These are phyloP conservation scores for Aspergillus versicolor DNA, from an alignment of 2,329 filamentous ascomycete genomes.

Conservation along the genomic window DNA sequence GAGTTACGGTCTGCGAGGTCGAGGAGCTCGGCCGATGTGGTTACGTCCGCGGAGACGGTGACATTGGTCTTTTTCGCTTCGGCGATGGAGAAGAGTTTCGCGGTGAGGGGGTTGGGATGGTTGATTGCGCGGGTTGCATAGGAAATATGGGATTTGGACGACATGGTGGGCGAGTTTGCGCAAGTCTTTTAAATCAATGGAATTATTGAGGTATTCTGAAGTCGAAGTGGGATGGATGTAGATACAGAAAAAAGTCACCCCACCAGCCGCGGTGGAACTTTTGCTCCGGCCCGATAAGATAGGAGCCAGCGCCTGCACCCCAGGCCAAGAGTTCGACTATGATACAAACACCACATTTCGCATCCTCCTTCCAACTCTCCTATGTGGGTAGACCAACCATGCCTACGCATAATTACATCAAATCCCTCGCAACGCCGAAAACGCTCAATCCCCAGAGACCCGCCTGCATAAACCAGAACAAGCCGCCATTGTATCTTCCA, in stretches of 20 bases:
- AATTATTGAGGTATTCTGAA: neutral
- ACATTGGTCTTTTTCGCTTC: slow-evolving; percentile 50
- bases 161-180: slow-evolving; percentile 32
- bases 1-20: slow-evolving; percentile 48
- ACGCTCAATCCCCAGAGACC: slow-evolving; percentile 40
- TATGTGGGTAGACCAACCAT: neutral
- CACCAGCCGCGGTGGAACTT: slow-evolving; percentile 6
- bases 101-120: slow-evolving; percentile 46
- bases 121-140: slow-evolving; percentile 40
- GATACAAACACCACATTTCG: neutral
- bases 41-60: slow-evolving; percentile 50
- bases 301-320: neutral
- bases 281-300: slow-evolving; percentile 11
- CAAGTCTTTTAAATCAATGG: slow-evolving; percentile 6
- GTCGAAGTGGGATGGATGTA: neutral
- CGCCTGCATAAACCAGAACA: slow-evolving; percentile 42
- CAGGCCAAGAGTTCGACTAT: neutral
- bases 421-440: slow-evolving; percentile 35
- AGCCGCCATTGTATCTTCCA: slow-evolving; percentile 35
- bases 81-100: slow-evolving; percentile 46
- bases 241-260: neutral
- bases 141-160: slow-evolving; percentile 43
- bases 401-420: slow-evolving; percentile 19
- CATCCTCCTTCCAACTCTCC: neutral
- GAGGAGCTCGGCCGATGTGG: slow-evolving; percentile 47